Evolutionary conservation across 2,329 filamentous ascomycete genomes (phyloP), one percentile per base, ranked within the genome.

Genomic region (Neocucurbitaria cava): DNA sequence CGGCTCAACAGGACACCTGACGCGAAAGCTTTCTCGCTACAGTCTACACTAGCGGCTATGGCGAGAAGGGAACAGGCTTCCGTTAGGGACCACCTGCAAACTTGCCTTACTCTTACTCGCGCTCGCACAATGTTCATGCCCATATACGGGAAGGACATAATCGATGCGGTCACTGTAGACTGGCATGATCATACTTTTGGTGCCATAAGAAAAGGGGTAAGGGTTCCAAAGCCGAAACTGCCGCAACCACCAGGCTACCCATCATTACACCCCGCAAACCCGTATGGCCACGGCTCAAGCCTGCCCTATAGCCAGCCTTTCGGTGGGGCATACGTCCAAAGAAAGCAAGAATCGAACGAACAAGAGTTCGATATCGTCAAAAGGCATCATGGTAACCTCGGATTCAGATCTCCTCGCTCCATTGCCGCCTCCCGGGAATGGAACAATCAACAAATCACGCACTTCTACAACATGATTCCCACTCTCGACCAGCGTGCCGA

Each of bases 81-180:
- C 90, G 67, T 71, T n/a, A 64, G 72, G 30, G 89, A 92, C 52
- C 90, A 94, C 71, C 79, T 97, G 26, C 91, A 92, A 68, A 88
- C 91, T 59, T 90, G 87, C 56, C 85, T 93, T 20, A 92, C 92
- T 64, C 79, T 96, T 20, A 96, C 96, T 64, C 88, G 88, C 0
- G 83, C 95, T 23, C 89, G 92, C 2, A 89, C 92, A 30, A 89
- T 95, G 64, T 88, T 90, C 59, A 85, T 85, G 30, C 92, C 93
- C 0, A 83, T 96, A 1, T 96, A 94, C 69, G 92, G 92, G 43
- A 88, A 86, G 62, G 87, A 87, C 39, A 78, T 96, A n/a, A 80
- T 94, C n/a, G 83, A 92, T 24, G 82, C 89, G 23, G 78, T 96
- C 35, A 90, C 87, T 0, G 79, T 94, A 28, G 85, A 74, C 49